Base-by-base conservation (phyloP, 2,329 filamentous ascomycete genomes). In the Colletotrichum zoysiae region DNA sequence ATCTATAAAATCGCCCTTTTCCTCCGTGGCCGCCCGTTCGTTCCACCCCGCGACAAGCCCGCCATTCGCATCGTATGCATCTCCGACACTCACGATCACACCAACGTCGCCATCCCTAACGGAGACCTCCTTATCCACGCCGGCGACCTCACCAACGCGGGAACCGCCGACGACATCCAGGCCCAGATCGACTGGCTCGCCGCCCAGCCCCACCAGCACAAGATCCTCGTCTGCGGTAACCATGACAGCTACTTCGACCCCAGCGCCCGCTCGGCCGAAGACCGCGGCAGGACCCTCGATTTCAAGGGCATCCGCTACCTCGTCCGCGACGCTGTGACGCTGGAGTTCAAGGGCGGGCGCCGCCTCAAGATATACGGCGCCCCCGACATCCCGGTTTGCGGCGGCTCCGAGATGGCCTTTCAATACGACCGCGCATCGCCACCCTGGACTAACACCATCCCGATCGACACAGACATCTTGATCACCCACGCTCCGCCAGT, bases 111-210 rank as follows among this genome's bases (percentile, higher is more conserved):
- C n/a, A 85, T 97, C 0, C 94, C 95, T 0, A 82, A 87, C 12
- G 95, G 95, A 67, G 95, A 98, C 80, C 85, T 98, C 30, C 88
- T 98, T 60, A 92, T 98, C 76, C 95, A 98, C 79, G 93, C 94
- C 2, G 95, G 95, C 48, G 95, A 98, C 82, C 85, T 97, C 77
- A 92, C 91, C 65, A 91, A 94, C 76, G 84, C 85, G 30, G 95
- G 95, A 50, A 92, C 90, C 11, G 87, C 89, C 0, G 84, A 85
- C 16, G 92, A 94, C 73, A 91, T 98, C 67, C 94, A 97, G 83
- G 84, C 83, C n/a, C 92, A 96, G 77, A 85, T 98, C 55, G 89
- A 97, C 83, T 98, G 94, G 94, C 85, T 98, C 16, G 87, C 86
- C 58, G 84, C 85, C 4, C 87, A 95, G 9, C 93, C 93, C 0